Conservation (phyloP, 169 alveolate genomes). For the Cryptosporidium viatorum region DNA sequence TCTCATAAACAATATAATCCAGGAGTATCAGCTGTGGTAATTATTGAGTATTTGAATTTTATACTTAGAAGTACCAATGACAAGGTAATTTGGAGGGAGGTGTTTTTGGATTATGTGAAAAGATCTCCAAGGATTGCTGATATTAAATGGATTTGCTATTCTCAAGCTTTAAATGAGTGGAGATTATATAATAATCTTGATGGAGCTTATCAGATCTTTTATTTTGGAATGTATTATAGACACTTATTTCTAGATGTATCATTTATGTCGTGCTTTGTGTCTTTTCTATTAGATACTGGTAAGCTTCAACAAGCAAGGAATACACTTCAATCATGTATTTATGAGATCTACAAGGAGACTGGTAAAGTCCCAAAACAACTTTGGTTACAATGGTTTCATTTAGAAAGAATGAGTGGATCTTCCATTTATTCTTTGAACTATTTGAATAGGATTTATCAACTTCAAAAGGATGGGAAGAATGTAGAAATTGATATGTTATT, state of each 20-base stretch:
- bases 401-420: conserved; percentile 61
- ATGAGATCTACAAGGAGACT: conserved; percentile 62
- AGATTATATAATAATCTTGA: conserved; percentile 50
- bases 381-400: conserved; percentile 65
- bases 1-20: conserved; percentile 50
- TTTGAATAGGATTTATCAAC: conserved; percentile 45
- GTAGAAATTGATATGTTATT: conserved; percentile 62
- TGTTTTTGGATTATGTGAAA: conserved; percentile 43
- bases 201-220: conserved; percentile 57
- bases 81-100: conserved; percentile 41
- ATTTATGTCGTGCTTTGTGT: conserved; percentile 62
- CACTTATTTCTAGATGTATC: conserved; percentile 51
- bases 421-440: conserved; percentile 56
- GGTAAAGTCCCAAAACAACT: conserved; percentile 56
- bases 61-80: conserved; percentile 26
- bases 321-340: conserved; percentile 62
- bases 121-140: conserved; percentile 59
- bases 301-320: conserved; percentile 62
- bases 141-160: conserved; percentile 64
- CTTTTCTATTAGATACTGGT: conserved; percentile 69
- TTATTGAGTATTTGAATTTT: conserved; percentile 55
- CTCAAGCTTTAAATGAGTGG: conserved; percentile 74
- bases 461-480: conserved; percentile 53
- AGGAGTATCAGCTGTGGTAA: conserved; percentile 67
- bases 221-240: conserved; percentile 65